Evolutionary conservation across 2,329 filamentous ascomycete genomes (phyloP), one percentile per base, ranked within the genome.

Genomic region (Penicillium sclerotiorum): DNA sequence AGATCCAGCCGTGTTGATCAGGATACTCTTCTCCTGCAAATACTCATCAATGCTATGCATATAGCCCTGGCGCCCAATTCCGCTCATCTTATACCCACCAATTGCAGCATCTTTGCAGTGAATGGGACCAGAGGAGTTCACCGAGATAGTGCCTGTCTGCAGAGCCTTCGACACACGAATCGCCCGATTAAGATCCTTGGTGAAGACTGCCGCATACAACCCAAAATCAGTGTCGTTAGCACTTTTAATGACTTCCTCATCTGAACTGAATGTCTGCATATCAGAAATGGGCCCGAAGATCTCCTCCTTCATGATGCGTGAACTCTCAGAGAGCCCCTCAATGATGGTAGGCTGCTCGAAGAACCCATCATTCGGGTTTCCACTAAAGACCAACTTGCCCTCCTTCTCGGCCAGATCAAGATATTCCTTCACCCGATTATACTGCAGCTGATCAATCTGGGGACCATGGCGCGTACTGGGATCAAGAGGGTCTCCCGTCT

Each of bases 321-420:
- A 59, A 20, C 57, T 48, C 17, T 65, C 59, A 23, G 78, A 82
- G 57, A 93, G 87, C 64, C 88, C 83, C 73, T 82, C 85, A 78
- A 81, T 90, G 75, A 95, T 89, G 66, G 90, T 95, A 32, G 90
- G 90, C 78, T 92, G 79, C 73, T 95, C 90, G 78, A 94, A 95
- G 82, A 88, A 93, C 51, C 89, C 89, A 79, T 90, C 86, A 62
- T 80, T 73, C 44, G 88, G 88, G 69, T 87, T 85, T 59, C 85
- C 85, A 55, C 85, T 85, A 40, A 78, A 79, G 60, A 84, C 83
- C 55, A 93, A 67, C 42, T 82, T 83, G 59, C 85, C 85, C 23
- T 78, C 78, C 53, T 82, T 77, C 73, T 86, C 83, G 38, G 85
- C 85, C 51, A 80, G 75, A 67, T 90, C 74, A 63, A 88, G 85